Evolutionary conservation across 306 rosid species (phyloP).

Genomic region (Prunus campanulata): DNA sequence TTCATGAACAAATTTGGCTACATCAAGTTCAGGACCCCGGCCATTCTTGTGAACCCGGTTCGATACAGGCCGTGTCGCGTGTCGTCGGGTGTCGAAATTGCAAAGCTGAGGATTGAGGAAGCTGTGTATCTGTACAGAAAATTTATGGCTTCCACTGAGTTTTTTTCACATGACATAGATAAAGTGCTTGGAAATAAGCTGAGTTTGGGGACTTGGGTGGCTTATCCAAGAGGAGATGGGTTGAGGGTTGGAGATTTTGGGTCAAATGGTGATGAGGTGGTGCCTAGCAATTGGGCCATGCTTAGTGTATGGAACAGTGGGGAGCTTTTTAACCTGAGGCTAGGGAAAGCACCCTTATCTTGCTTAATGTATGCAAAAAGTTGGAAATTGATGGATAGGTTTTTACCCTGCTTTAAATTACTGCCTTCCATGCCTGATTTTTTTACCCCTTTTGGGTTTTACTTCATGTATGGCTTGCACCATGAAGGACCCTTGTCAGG

Average conservation of each 20-base stretch:
- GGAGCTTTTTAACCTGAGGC: conserved; percentile 60
- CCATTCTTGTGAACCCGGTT: conserved; percentile 76
- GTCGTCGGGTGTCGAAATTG: conserved; percentile 49
- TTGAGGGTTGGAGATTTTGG: background rate
- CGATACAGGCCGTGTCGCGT: conserved; percentile 32
- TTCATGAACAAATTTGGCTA: conserved; percentile 57
- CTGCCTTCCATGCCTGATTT: conserved; percentile 64
- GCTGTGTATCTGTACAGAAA: conserved; percentile 68
- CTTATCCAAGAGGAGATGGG: conserved; percentile 51
- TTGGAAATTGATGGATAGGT: conserved; percentile 56
- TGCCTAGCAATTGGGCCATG: conserved; percentile 74
- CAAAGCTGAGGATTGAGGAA: conserved; percentile 61
- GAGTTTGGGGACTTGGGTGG: conserved; percentile 89
- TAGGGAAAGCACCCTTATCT: conserved; percentile 68
- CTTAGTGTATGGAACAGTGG: conserved; percentile 92
- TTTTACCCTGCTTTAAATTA: conserved; percentile 72
- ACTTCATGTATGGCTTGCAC: conserved; percentile 78
- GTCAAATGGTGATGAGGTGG: conserved; percentile 6
- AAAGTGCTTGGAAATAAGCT: conserved; percentile 57
- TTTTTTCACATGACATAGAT: conserved; percentile 78
- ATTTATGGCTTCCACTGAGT: conserved; percentile 63
- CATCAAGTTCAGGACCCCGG: conserved; percentile 64
- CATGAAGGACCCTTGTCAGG: conserved; percentile 71
- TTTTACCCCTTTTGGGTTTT: conserved; percentile 79
- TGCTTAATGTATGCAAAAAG: conserved; percentile 63